Conservation (phyloP, 306 rosid species). For the Vigna trinervia region DNA sequence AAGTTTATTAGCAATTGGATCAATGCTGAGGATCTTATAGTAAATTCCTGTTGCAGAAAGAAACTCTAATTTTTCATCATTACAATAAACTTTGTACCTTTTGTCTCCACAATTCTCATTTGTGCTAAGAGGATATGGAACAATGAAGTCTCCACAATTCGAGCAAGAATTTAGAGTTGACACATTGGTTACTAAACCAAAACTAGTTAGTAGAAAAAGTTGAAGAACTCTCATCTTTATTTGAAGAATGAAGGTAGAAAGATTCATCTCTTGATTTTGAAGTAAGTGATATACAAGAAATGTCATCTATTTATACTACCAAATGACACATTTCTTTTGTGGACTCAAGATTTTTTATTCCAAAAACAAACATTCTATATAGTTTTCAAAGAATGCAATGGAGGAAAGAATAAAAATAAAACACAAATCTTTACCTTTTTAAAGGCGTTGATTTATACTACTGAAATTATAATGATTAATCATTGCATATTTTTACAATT, state of each 20-base stretch:
- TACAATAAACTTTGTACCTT: slow-evolving; percentile 70
- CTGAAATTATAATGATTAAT: neutral
- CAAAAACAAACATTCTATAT: neutral
- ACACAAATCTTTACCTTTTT: neutral
- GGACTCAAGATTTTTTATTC: neutral
- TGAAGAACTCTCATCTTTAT: slow-evolving; percentile 44
- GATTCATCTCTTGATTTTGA: neutral
- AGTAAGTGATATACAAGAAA: slow-evolving; percentile 23
- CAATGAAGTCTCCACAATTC: slow-evolving; percentile 63
- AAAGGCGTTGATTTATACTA: neutral
- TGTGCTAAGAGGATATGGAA: slow-evolving; percentile 88
- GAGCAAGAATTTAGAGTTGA: slow-evolving; percentile 57
- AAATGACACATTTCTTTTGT: neutral
- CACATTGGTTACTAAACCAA: slow-evolving; percentile 40
- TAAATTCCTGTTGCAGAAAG: slow-evolving; percentile 60
- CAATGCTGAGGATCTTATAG: slow-evolving; percentile 73
- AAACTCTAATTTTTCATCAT: slow-evolving; percentile 61
- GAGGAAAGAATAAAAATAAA: neutral
- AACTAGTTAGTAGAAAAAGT: slow-evolving; percentile 37
- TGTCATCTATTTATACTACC: slow-evolving; percentile 44
- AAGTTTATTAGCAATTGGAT: slow-evolving; percentile 54
- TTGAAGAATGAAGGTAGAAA: slow-evolving; percentile 32
- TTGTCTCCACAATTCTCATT: slow-evolving; percentile 66
- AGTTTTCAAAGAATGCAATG: neutral
- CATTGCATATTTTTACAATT: too few relatives aligned